phyloP scores from a whole-genome alignment of 345 rosid genomes.

The Sonneratia alba region DNA sequence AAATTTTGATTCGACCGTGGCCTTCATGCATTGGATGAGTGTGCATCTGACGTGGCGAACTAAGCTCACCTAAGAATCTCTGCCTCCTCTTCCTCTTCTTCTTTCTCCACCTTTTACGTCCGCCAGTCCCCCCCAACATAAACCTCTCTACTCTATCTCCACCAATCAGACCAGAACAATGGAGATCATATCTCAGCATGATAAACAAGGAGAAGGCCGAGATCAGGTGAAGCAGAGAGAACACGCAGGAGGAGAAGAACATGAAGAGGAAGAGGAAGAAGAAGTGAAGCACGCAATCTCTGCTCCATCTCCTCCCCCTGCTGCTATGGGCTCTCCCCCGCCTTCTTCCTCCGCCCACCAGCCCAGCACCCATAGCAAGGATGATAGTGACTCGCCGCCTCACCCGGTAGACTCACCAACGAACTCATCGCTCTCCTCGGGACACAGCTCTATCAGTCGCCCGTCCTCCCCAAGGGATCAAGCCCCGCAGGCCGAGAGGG shows the following conservation, averaged over 20 bases:
- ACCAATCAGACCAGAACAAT: background rate
- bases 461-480: slow-evolving; percentile 28
- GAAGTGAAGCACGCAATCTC: slow-evolving; percentile 2
- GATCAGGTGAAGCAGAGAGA: background rate
- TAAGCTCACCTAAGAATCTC: no score
- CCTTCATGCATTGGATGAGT: no score
- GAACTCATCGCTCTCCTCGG: slow-evolving; percentile 28
- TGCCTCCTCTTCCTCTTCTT: no score
- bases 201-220: background rate
- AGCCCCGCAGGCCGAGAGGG: background rate
- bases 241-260: background rate
- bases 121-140: background rate
- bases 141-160: background rate
- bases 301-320: slow-evolving; percentile 1
- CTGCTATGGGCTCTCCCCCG: slow-evolving; percentile 1
- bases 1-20: no score
- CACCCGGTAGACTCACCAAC: slow-evolving; percentile 33
- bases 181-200: background rate
- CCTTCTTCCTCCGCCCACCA: slow-evolving; percentile 13
- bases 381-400: slow-evolving; percentile 12
- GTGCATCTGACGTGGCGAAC: no score
- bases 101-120: background rate
- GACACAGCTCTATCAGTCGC: slow-evolving; percentile 28
- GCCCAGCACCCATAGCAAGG: slow-evolving; percentile 14
- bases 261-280: background rate